Conservation (phyloP, 2,329 filamentous ascomycete genomes). For the Aspergillus unguis region DNA sequence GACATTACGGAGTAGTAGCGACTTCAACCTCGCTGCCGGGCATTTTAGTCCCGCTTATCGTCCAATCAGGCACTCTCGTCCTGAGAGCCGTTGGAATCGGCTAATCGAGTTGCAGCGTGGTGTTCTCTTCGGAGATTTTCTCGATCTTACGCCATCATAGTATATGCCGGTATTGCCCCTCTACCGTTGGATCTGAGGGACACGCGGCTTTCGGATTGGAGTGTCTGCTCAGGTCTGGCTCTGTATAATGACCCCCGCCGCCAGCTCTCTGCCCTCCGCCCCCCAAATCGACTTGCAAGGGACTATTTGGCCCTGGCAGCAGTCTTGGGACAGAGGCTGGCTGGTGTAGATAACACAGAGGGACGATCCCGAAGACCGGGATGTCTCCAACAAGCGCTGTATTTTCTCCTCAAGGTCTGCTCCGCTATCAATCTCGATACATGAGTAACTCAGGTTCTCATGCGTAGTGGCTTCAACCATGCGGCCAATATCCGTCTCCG, state of each 20-base stretch:
- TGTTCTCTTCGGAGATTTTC: slow-evolving; percentile 4
- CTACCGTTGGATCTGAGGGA: not conserved
- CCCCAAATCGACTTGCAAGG: slow-evolving; percentile 45
- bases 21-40: not conserved
- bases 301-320: slow-evolving; percentile 36
- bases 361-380: slow-evolving; percentile 9
- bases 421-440: slow-evolving; percentile 29
- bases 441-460: slow-evolving; percentile 25
- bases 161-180: not conserved
- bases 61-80: slow-evolving; percentile 4
- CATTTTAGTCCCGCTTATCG: slow-evolving; percentile 9
- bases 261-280: slow-evolving; percentile 29
- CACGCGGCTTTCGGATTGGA: not conserved
- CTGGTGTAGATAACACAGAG: slow-evolving; percentile 39
- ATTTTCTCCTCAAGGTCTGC: slow-evolving; percentile 24
- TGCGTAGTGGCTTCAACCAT: slow-evolving; percentile 24
- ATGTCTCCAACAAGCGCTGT: slow-evolving; percentile 21
- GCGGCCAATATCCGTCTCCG: slow-evolving; percentile 15
- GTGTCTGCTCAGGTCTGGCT: slow-evolving; percentile 4
- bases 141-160: slow-evolving; percentile 6
- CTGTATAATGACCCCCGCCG: slow-evolving; percentile 37
- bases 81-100: not conserved
- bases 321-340: slow-evolving; percentile 19
- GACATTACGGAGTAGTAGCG: not conserved
- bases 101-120: not conserved